Conservation (phyloP, 2,329 filamentous ascomycete species). For the Verticillium isaacii region DNA sequence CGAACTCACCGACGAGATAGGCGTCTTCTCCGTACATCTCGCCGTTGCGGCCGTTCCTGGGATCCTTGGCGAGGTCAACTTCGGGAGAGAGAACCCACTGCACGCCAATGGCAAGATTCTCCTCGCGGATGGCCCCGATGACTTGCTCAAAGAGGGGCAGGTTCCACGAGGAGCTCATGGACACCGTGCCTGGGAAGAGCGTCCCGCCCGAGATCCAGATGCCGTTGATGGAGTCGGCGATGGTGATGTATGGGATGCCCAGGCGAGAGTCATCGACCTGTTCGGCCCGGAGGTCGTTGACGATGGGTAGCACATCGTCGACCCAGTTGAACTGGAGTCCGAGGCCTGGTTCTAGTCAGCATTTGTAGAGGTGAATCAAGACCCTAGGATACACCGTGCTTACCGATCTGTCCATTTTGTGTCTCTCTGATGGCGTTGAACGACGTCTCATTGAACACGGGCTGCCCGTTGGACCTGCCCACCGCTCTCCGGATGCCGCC, state of each 20-base stretch:
- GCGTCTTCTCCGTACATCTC: slow-evolving; percentile 24
- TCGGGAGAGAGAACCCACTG: slow-evolving; percentile 27
- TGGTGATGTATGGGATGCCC: slow-evolving; percentile 18
- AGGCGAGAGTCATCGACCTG: slow-evolving; percentile 14
- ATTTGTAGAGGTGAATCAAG: no score
- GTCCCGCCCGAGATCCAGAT: slow-evolving; percentile 23
- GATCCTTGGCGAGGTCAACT: slow-evolving; percentile 25
- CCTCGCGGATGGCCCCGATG: slow-evolving; percentile 21
- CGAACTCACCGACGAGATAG: slow-evolving; percentile 25
- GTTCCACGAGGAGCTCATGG: slow-evolving; percentile 24
- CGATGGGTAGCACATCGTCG: slow-evolving; percentile 18
- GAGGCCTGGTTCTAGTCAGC: slow-evolving; percentile 14
- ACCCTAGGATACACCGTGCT: not conserved
- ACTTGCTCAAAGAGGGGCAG: slow-evolving; percentile 21
- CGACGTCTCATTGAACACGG: slow-evolving; percentile 2
- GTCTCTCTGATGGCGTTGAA: slow-evolving; percentile 4
- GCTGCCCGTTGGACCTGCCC: slow-evolving; percentile 1
- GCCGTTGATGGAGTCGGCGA: slow-evolving; percentile 23
- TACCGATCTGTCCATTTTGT: slow-evolving; percentile 9
- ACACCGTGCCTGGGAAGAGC: slow-evolving; percentile 23
- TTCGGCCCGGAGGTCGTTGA: slow-evolving; percentile 17
- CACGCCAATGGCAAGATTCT: slow-evolving; percentile 23
- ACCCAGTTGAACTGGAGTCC: slow-evolving; percentile 23
- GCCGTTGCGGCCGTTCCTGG: slow-evolving; percentile 18
- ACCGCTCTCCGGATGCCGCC: slow-evolving; percentile 8